These are phyloP conservation scores for Flaveria bidentis DNA, from an alignment of 129 eudicot genomes.

Conservation along the genomic window DNA sequence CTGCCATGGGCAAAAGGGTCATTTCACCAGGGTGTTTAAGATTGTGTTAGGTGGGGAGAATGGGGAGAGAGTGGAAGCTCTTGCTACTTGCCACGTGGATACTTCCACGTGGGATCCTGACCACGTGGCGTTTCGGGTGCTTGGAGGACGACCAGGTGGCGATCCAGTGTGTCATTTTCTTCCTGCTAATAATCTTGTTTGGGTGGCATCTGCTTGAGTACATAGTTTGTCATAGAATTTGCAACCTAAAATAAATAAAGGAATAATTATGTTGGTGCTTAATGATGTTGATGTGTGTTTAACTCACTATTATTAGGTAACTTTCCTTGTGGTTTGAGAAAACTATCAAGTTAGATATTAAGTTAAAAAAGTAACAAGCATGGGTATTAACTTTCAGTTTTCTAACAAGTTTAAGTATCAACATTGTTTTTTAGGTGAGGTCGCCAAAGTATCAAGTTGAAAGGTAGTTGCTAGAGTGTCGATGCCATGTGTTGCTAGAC, in stretches of 20 bases:
- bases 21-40: conserved; percentile 37
- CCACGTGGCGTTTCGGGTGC: conserved; percentile 54
- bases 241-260: background rate
- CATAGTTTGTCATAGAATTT: background rate
- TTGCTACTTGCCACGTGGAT: conserved; percentile 66
- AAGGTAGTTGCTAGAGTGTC: no score
- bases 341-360: no score
- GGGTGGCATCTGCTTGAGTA: conserved; percentile 41
- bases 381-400: no score
- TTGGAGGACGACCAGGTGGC: conserved; percentile 45
- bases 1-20: conserved; percentile 56
- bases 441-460: no score
- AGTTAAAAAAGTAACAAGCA: no score
- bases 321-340: no score
- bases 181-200: conserved; percentile 60
- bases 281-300: background rate
- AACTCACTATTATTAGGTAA: no score
- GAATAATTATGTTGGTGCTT: background rate
- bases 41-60: conserved; percentile 51
- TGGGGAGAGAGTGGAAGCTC: conserved; percentile 54
- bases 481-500: no score
- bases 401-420: no score
- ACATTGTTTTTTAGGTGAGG: no score
- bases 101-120: conserved; percentile 54
- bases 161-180: conserved; percentile 74